phyloP scores from a whole-genome alignment of 441 rosid species.

The Biscutella laevigata region DNA sequence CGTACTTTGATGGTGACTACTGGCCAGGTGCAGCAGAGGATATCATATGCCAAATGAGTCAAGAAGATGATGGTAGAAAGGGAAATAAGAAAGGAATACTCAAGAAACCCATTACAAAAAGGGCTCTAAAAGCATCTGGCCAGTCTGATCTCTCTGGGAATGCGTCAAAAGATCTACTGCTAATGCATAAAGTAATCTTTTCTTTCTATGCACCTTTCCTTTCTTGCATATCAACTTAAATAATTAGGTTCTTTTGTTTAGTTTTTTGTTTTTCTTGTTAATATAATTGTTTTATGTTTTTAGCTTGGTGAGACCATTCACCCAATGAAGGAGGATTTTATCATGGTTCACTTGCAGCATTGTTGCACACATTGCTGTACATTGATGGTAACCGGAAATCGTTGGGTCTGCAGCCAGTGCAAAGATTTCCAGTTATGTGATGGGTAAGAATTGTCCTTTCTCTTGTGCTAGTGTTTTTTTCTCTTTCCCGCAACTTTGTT shows the following conservation, averaged over 20 bases:
- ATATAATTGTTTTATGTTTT: slow-evolving; percentile 12
- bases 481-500: not conserved
- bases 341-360: slow-evolving; percentile 95
- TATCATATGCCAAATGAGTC: slow-evolving; percentile 75
- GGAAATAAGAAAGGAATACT: slow-evolving; percentile 72
- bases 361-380: slow-evolving; percentile 80
- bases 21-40: slow-evolving; percentile 99
- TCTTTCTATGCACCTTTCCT: not conserved
- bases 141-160: slow-evolving; percentile 89
- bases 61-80: slow-evolving; percentile 93
- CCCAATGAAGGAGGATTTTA: slow-evolving; percentile 98
- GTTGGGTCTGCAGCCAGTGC: slow-evolving; percentile 93
- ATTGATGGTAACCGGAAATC: slow-evolving; percentile 82
- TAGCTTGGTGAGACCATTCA: slow-evolving; percentile 96
- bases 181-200: slow-evolving; percentile 78
- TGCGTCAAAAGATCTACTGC: slow-evolving; percentile 82
- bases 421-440: slow-evolving; percentile 50
- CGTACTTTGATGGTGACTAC: slow-evolving; percentile 99
- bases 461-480: not conserved
- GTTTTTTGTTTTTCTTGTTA: slow-evolving; percentile 10
- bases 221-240: too few relatives aligned
- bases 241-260: not conserved
- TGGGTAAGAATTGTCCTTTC: slow-evolving; percentile 51
- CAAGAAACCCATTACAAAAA: slow-evolving; percentile 79
- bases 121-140: slow-evolving; percentile 95